phyloP scores from a whole-genome alignment of 2,329 filamentous ascomycete species.

The Penicillium nordicum region DNA sequence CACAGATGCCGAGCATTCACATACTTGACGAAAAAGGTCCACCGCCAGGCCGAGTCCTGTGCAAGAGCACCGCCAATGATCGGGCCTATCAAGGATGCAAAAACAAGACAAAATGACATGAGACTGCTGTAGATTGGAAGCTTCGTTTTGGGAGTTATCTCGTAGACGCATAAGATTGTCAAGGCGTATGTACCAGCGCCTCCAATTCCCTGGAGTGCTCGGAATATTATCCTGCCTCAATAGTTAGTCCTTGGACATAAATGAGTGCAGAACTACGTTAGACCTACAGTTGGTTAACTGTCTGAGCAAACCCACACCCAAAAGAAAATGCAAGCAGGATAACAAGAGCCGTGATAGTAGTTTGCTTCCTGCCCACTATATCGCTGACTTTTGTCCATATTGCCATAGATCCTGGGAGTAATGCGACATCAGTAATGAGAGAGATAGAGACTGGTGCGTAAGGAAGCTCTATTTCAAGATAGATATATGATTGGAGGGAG shows the following conservation, averaged over 20 bases:
- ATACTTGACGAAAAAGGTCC: conserved; percentile 30
- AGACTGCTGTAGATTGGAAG: conserved; percentile 24
- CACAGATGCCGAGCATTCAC: neutral
- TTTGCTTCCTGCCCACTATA: conserved; percentile 30
- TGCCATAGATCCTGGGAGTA: conserved; percentile 26
- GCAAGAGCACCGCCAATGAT: conserved; percentile 27
- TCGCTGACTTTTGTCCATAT: conserved; percentile 35
- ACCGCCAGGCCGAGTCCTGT: conserved; percentile 25
- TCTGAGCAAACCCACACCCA: conserved; percentile 30
- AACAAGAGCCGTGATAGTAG: conserved; percentile 22
- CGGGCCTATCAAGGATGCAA: conserved; percentile 24
- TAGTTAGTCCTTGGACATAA: neutral
- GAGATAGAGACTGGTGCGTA: neutral
- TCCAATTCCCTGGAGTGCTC: conserved; percentile 34
- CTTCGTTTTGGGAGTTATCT: conserved; percentile 27
- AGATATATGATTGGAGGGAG: neutral
- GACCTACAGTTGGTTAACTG: conserved; percentile 30
- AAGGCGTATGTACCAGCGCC: conserved; percentile 32
- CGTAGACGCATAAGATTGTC: conserved; percentile 29
- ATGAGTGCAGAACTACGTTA: neutral
- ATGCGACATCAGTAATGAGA: neutral
- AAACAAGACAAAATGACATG: conserved; percentile 22
- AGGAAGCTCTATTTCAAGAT: neutral
- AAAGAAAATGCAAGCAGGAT: conserved; percentile 33
- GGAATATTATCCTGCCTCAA: conserved; percentile 28